A percentile compares a stretch with the other conserved stretches of the same genome.
Conservation (phyloP, 1,284 basidiomycete species). For the Phlebopus sp. region DNA sequence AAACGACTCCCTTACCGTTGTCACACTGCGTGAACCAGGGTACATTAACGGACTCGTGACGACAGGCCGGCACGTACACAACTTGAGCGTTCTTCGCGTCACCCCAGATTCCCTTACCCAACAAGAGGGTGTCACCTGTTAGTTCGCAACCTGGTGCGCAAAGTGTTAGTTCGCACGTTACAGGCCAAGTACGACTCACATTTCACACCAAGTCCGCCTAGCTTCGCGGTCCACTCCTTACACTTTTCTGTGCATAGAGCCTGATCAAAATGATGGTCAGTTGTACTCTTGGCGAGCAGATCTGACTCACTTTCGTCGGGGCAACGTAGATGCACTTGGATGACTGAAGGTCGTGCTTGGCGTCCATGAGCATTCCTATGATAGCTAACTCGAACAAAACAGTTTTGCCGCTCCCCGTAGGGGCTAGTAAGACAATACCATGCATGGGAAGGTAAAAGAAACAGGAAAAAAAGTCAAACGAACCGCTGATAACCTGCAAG, state of each 20-base stretch:
- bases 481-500: constrained; percentile 73
- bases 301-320: constrained; percentile 74
- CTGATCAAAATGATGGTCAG: constrained; percentile 36
- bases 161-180: neutral
- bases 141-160: constrained; percentile 73
- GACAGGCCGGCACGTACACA: constrained; percentile 50
- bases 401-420: constrained; percentile 92
- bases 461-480: constrained; percentile 14
- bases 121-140: constrained; percentile 82
- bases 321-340: constrained; percentile 89
- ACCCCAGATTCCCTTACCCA: constrained; percentile 62
- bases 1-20: constrained; percentile 53
- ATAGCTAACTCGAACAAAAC: constrained; percentile 92
- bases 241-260: constrained; percentile 86
- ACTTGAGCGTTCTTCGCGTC: constrained; percentile 71
- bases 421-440: constrained; percentile 50
- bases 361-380: constrained; percentile 66
- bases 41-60: constrained; percentile 7
- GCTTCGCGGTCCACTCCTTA: constrained; percentile 83
- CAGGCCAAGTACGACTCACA: constrained; percentile 43
- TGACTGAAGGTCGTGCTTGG: constrained; percentile 34
- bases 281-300: neutral
- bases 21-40: constrained; percentile 48
- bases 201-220: constrained; percentile 69
- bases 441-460: constrained; percentile 1